Base-by-base conservation (phyloP, 1,139 yeast species). In the Yamadazyma membranifaciens region DNA sequence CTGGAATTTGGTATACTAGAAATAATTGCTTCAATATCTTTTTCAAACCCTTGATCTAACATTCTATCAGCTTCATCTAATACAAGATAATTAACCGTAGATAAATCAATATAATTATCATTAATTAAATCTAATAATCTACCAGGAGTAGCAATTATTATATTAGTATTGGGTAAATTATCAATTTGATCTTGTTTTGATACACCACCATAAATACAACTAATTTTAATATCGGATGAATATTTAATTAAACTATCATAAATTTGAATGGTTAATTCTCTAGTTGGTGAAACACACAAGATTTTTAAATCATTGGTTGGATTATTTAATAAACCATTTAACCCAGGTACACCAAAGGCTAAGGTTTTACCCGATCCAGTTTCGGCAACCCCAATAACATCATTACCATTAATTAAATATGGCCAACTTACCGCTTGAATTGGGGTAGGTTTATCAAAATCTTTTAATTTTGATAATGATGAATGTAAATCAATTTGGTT, bases 371-470 rank as follows among this genome's bases (percentile, higher is more conserved):
- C 98, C 0, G 96, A 88, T 35, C 98, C 98, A 10, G 98, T 92
- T 67, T 92, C 98, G 24, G 98, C 98, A 46, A 94, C 97, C 59
- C 98, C 98, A 49, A 92, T 80, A 30, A 91, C 96, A 60, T 92
- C 98, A 49, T 84, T 77, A 14, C 87, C 86, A 27, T 80, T 67
- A 40, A 92, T 69, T 40, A 94, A 68, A 57, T 80, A 89, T 49
- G 99, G 99, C 98, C 98, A 92, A 10, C 98, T 79, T 27, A 83
- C 91, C n/a, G 96, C 80, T 69, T 92, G 99, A 55, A 92, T 92
- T 27, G 98, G 98, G 4, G 98, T 91, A 42, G 98, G 99, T 53
- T 80, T 82, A 25, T 88, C 84, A 67, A 87, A 92, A 53, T 80
- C 79, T 31, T 79, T 63, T 37, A 91, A 72, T 37, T 77, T 80